A percentile compares a stretch with the other conserved stretches of the same genome.
Evolutionary conservation across 441 rosid species (phyloP).

Genomic region (Pelargonium fulgidum): DNA sequence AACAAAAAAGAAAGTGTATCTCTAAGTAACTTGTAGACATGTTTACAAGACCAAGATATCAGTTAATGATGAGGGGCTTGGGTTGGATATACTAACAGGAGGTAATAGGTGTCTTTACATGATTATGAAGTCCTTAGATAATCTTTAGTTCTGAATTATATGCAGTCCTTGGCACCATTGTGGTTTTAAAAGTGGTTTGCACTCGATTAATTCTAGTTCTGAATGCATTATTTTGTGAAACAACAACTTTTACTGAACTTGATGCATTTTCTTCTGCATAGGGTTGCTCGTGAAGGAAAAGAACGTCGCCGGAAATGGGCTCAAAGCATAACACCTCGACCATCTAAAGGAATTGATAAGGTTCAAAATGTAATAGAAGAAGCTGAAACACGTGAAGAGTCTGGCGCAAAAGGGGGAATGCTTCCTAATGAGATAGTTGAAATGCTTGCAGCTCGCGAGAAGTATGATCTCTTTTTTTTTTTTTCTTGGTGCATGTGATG

Average conservation of each 20-base stretch:
- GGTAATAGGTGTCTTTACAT: no score
- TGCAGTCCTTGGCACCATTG: no score
- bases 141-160: no score
- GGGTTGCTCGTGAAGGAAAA: constrained; percentile 65
- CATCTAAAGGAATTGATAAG: constrained; percentile 30
- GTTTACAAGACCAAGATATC: no score
- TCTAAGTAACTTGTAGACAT: no score
- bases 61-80: no score
- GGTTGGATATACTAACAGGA: no score
- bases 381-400: constrained; percentile 14
- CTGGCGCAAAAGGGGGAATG: constrained; percentile 44
- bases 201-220: background rate
- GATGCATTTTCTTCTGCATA: constrained; percentile 17
- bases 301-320: constrained; percentile 63
- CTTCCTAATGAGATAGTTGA: constrained; percentile 75
- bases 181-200: no score
- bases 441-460: constrained; percentile 73
- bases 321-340: constrained; percentile 44
- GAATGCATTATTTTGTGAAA: background rate
- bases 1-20: no score
- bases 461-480: constrained; percentile 32
- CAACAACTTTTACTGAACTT: background rate
- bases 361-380: constrained; percentile 16
- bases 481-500: background rate
- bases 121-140: no score